Conservation (phyloP, 1,139 yeast species). For the Yamadazyma atlantica region DNA sequence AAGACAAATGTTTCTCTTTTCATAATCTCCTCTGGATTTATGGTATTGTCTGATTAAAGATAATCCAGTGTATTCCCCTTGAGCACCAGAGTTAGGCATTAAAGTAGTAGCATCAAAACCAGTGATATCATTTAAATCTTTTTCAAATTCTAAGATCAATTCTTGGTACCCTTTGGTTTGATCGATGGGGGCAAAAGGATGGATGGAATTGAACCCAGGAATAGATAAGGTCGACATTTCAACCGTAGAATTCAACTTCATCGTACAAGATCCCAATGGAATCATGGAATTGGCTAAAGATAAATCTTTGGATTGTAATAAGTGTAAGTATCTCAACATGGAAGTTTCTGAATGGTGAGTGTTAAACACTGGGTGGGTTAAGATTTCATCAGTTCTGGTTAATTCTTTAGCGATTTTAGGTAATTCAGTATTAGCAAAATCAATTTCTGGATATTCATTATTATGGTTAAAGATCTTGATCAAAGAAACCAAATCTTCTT, state of each 20-base stretch:
- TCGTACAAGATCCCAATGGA: constrained; percentile 95
- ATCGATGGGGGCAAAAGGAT: constrained; percentile 87
- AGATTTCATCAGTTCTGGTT: constrained; percentile 61
- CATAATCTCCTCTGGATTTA: constrained; percentile 64
- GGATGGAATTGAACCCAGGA: constrained; percentile 86
- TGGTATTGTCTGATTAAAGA: constrained; percentile 82
- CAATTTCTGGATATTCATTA: constrained; percentile 11
- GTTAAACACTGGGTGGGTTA: constrained; percentile 79
- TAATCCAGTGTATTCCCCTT: constrained; percentile 95
- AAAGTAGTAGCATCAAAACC: constrained; percentile 90
- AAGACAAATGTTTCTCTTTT: constrained; percentile 78
- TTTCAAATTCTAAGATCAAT: constrained; percentile 72
- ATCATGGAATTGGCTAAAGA: constrained; percentile 96
- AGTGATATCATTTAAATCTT: constrained; percentile 89
- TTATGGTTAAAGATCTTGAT: constrained; percentile 55
- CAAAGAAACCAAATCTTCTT: constrained; percentile 58
- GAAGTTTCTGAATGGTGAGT: constrained; percentile 91
- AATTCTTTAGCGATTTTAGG: constrained; percentile 56
- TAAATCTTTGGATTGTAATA: constrained; percentile 82
- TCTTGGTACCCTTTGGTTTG: constrained; percentile 86
- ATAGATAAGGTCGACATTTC: constrained; percentile 93
- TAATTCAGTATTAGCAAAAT: constrained; percentile 25
- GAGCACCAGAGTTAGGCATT: constrained; percentile 98
- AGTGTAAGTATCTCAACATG: constrained; percentile 85
- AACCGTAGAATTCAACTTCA: constrained; percentile 94